Conservation (phyloP, 1,284 basidiomycete species). For the Amylostereum areolatum region DNA sequence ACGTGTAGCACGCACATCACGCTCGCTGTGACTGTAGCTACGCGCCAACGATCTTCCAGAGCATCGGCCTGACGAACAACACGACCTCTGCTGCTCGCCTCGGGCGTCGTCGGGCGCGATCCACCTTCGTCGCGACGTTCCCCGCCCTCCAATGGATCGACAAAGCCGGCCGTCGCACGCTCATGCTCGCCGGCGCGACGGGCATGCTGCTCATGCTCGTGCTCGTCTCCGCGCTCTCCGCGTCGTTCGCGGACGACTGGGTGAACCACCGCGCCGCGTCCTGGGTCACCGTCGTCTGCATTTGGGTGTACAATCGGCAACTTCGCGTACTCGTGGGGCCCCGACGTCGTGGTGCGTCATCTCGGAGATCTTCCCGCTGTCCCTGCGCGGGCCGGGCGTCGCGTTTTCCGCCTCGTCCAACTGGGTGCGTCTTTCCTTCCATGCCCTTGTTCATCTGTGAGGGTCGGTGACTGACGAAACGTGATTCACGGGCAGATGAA, state of each 20-base stretch:
- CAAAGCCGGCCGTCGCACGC: conserved; percentile 16
- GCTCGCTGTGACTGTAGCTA: too few species aligned
- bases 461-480: too few species aligned
- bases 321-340: conserved; percentile 20
- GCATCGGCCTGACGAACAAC: conserved; percentile 13
- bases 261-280: conserved; percentile 17
- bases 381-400: conserved; percentile 19
- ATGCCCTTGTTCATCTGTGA: background rate
- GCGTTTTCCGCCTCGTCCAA: conserved; percentile 19
- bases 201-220: conserved; percentile 24
- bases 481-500: too few species aligned
- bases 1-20: too few species aligned
- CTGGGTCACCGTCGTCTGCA: conserved; percentile 26
- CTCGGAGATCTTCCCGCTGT: conserved; percentile 21
- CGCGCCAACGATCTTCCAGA: conserved; percentile 18
- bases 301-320: conserved; percentile 23
- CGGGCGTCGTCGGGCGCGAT: conserved; percentile 18
- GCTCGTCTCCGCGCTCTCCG: conserved; percentile 22
- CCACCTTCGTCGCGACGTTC: conserved; percentile 18
- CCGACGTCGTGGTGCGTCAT: conserved; percentile 20
- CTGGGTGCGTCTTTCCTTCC: conserved; percentile 13
- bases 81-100: conserved; percentile 18
- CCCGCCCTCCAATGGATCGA: conserved; percentile 19
- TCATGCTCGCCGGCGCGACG: conserved; percentile 16
- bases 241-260: conserved; percentile 20